phyloP scores from a whole-genome alignment of 306 rosid species.

The Citrullus colocynthis region DNA sequence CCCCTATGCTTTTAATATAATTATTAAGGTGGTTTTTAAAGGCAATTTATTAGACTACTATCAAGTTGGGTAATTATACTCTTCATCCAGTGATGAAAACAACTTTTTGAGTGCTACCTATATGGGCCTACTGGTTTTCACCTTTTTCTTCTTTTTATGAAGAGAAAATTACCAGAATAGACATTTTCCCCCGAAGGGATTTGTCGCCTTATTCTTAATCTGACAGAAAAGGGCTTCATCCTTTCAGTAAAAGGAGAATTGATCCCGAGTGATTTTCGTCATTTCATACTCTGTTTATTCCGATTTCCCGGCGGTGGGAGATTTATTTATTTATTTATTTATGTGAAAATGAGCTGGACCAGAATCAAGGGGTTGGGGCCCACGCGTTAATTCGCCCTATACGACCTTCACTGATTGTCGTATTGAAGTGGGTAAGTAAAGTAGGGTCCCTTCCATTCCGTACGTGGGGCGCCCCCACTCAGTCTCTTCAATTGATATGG shows the following conservation, averaged over 20 bases:
- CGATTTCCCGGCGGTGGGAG: background rate
- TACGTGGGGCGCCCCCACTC: background rate
- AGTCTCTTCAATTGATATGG: background rate
- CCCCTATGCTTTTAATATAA: background rate
- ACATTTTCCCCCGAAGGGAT: background rate
- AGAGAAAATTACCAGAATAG: background rate
- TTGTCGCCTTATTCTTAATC: background rate
- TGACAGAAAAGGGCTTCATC: background rate
- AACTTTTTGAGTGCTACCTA: background rate
- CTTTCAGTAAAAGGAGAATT: background rate
- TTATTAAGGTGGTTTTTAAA: background rate
- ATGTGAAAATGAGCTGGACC: background rate
- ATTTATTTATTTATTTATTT: background rate
- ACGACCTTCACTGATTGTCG: background rate
- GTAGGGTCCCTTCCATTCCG: background rate
- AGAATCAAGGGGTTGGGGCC: background rate
- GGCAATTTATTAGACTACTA: background rate
- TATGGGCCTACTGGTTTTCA: background rate
- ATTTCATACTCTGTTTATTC: background rate
- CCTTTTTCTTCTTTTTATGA: background rate
- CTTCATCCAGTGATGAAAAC: background rate
- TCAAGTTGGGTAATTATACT: background rate
- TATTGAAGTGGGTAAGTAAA: background rate
- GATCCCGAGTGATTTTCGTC: conserved; percentile 4
- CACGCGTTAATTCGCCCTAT: conserved; percentile 1